Evolutionary conservation across 108 stramenopile species (phyloP).

Genomic region (Nitzschia sp.): DNA sequence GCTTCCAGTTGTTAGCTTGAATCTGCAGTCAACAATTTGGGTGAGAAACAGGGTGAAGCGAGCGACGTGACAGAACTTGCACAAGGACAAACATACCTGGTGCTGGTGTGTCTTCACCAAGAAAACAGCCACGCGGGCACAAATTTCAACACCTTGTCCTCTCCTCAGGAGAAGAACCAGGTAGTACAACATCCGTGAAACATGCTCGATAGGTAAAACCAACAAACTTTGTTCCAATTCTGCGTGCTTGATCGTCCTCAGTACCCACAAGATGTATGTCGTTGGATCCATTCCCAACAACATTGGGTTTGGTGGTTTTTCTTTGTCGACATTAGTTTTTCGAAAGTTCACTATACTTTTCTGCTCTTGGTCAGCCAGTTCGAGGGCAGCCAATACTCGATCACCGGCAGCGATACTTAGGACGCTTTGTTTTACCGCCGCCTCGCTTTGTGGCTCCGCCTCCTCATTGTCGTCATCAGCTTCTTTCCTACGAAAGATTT

Average conservation of each 20-base stretch:
- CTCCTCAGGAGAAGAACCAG: conserved; percentile 58
- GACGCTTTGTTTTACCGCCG: conserved; percentile 80
- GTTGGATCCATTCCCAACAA: conserved; percentile 86
- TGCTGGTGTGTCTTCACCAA: conserved; percentile 75
- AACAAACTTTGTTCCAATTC: conserved; percentile 94
- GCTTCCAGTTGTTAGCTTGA: conserved; percentile 54
- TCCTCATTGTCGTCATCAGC: conserved; percentile 46
- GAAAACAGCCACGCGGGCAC: conserved; percentile 70
- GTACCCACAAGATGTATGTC: conserved; percentile 81
- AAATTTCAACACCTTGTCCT: conserved; percentile 82
- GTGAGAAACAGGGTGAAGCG: conserved; percentile 6
- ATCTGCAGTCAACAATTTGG: conserved; percentile 6
- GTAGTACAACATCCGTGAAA: conserved; percentile 76
- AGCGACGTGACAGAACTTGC: neutral
- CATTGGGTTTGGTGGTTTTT: conserved; percentile 67
- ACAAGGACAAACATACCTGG: conserved; percentile 50
- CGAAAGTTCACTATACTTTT: conserved; percentile 63
- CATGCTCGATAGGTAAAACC: conserved; percentile 81
- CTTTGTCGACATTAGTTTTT: conserved; percentile 34
- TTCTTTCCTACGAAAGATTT: conserved; percentile 45
- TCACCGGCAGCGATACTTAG: conserved; percentile 90
- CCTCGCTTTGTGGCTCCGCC: conserved; percentile 83
- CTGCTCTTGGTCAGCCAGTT: conserved; percentile 84
- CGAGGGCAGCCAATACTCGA: conserved; percentile 92
- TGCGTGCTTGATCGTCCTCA: conserved; percentile 81